Evolutionary conservation across 2,329 filamentous ascomycete species (phyloP).

Genomic region (Fusarium multiceps): DNA sequence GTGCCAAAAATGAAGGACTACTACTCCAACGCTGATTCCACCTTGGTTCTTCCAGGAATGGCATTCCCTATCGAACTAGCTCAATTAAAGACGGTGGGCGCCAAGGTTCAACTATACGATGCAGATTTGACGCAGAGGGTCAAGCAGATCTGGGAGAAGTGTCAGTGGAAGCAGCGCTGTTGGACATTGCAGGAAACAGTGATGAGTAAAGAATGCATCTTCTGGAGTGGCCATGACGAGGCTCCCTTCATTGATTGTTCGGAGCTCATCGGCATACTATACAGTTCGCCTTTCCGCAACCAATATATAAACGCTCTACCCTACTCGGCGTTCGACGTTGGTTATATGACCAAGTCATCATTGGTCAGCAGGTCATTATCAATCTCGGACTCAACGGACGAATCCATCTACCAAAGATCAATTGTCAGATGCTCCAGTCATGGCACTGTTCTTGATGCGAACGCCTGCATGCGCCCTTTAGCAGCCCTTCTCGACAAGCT

Average conservation of each 20-base stretch:
- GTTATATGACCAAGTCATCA: background rate
- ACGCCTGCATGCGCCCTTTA: background rate
- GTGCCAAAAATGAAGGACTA: background rate
- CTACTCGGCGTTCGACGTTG: background rate
- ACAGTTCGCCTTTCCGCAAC: background rate
- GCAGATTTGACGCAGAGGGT: background rate
- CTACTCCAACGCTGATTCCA: background rate
- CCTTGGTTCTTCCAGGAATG: background rate
- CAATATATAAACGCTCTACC: background rate
- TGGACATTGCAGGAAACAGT: background rate
- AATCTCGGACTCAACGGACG: background rate
- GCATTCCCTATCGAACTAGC: background rate
- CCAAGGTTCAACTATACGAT: background rate
- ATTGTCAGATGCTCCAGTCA: background rate
- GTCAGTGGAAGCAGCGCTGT: background rate
- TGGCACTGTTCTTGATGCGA: background rate
- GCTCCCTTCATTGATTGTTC: background rate
- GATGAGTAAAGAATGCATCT: background rate
- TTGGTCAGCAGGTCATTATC: background rate
- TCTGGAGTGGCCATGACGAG: background rate
- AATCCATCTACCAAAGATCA: background rate
- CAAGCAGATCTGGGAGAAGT: background rate
- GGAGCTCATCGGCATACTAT: background rate
- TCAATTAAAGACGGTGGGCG: background rate
- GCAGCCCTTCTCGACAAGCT: background rate